Evolutionary conservation across 108 stramenopile genomes (phyloP), one percentile per base, ranked within the genome.

Genomic region (Cyclostephanos invisitatus): DNA sequence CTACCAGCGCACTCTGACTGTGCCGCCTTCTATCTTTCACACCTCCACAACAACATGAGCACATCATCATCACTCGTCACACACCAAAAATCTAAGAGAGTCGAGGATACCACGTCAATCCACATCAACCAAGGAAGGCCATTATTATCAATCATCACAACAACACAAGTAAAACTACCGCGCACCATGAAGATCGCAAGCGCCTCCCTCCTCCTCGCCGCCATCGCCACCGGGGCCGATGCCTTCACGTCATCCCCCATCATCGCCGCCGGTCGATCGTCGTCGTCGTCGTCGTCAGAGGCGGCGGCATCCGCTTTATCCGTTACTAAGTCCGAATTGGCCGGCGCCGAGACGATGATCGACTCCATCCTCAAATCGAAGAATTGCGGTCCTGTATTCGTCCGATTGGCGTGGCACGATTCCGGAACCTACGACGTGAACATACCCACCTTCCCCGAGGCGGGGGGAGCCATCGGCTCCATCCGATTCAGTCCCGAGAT

Each of bases 381-480:
- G 77, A 86, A 85, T 63, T 87, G 87, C 64, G 90, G 90, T 37
- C 96, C 94, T 40, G 83, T 96, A 44, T 72, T 96, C 49, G 93
- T 99, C 18, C 97, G 98, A 44, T 88, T 99, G 50, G 97, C 97
- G 2, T 99, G 98, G 98, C 98, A 99, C 69, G 90, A 93, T 56
- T 89, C 97, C 49, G 97, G 96, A 44, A 94, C 94, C 68, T 94
- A 74, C 69, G 86, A 88, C 70, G 70, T 76, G 46, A 77, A 84
- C 62, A 68, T 83, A 74, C 73, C 68, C 48, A 86, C 74, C 25
- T 88, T 84, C 84, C 90, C 90, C 27, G 46, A 68, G 48, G 80
- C 86, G 36, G 84, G 98, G 61, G 72, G 97, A 63, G 77, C 91
- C 77, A 71, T 72, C 61, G 92, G 78, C 17, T 85, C 88, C 47